These are phyloP conservation scores for Scytalidium lignicola DNA, from an alignment of 2,329 filamentous ascomycete genomes.

Conservation along the genomic window DNA sequence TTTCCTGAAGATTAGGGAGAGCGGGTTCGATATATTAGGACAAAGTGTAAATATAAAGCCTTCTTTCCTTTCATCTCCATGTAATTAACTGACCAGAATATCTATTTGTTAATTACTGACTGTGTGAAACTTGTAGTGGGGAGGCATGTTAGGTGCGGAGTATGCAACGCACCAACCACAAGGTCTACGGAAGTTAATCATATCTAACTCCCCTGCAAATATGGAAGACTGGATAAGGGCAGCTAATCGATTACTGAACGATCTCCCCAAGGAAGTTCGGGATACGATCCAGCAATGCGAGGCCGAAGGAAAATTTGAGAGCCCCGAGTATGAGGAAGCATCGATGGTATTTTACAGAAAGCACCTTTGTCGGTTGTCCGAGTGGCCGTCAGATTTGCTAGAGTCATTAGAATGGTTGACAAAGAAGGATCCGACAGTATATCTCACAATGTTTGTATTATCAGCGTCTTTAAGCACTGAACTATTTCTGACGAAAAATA, in stretches of 20 bases:
- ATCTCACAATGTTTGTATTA: conserved; percentile 19
- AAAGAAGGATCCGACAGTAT: conserved; percentile 23
- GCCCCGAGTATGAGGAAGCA: conserved; percentile 14
- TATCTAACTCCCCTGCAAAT: conserved; percentile 25
- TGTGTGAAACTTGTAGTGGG: conserved; percentile 31
- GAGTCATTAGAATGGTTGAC: conserved; percentile 15
- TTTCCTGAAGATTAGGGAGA: conserved; percentile 33
- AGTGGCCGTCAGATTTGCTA: conserved; percentile 14
- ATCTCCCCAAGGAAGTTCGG: conserved; percentile 18
- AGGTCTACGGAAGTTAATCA: conserved; percentile 34
- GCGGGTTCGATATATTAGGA: neutral
- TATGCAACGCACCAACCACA: conserved; percentile 34
- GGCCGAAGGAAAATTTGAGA: conserved; percentile 11
- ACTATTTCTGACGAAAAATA: neutral
- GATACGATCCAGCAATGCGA: conserved; percentile 12
- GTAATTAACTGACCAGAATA: neutral
- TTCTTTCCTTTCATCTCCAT: neutral
- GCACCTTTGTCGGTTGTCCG: conserved; percentile 13
- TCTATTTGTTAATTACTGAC: neutral
- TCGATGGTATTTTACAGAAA: conserved; percentile 12
- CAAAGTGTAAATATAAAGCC: neutral
- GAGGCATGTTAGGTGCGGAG: conserved; percentile 42
- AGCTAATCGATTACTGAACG: conserved; percentile 13
- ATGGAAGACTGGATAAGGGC: conserved; percentile 21
- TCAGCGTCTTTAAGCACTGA: neutral